phyloP scores from a whole-genome alignment of 257 asterid genomes.

The Orobanche coerulescens region DNA sequence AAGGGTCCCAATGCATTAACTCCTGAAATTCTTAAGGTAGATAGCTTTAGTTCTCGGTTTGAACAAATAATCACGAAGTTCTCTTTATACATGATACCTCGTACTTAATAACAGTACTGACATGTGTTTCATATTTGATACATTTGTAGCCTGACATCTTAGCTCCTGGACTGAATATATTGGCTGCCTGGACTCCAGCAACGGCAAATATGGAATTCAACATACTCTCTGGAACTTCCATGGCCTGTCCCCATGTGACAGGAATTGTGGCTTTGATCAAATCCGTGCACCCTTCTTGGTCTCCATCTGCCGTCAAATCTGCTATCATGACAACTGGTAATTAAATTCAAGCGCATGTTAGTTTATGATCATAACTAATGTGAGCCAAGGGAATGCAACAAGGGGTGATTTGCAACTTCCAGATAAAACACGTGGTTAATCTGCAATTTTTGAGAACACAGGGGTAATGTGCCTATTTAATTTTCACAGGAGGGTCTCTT shows the following conservation, averaged over 20 bases:
- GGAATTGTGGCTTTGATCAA: conserved; percentile 81
- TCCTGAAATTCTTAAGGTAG: conserved; percentile 85
- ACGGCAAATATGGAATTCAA: conserved; percentile 48
- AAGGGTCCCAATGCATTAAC: conserved; percentile 80
- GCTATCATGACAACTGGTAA: conserved; percentile 94
- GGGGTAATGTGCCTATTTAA: no score
- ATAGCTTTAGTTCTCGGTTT: neutral
- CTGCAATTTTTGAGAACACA: no score
- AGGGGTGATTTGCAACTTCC: no score
- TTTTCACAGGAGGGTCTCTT: no score
- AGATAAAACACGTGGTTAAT: no score
- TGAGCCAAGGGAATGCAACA: no score
- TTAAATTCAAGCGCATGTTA: neutral
- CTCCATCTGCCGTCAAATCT: conserved; percentile 90
- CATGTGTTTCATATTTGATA: neutral
- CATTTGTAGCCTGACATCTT: conserved; percentile 70
- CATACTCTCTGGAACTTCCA: conserved; percentile 88
- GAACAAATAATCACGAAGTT: neutral
- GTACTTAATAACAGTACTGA: neutral
- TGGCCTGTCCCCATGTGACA: conserved; percentile 96
- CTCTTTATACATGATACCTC: neutral
- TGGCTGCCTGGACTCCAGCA: conserved; percentile 98
- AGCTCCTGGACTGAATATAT: conserved; percentile 92
- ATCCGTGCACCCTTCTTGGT: conserved; percentile 81
- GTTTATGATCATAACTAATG: neutral